These are phyloP conservation scores for Corrigiola litoralis DNA, from an alignment of 179 eudicot species.

Conservation along the genomic window DNA sequence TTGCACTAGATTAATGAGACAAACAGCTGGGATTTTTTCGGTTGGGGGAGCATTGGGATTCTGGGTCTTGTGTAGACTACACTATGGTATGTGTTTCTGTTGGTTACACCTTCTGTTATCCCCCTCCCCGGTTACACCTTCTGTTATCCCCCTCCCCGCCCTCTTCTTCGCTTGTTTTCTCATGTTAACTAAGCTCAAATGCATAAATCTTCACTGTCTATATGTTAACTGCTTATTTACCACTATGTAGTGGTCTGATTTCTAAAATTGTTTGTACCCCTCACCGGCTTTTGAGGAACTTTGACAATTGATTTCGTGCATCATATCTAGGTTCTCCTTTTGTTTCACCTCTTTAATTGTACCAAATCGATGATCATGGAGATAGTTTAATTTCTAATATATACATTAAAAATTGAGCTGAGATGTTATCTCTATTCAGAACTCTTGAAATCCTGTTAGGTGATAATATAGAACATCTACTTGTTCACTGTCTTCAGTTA, in stretches of 20 bases:
- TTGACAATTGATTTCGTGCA: background rate
- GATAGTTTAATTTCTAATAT: background rate
- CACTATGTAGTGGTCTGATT: background rate
- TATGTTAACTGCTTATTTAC: no score
- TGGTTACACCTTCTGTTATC: background rate
- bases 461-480: background rate
- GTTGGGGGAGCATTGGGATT: slow-evolving; percentile 92
- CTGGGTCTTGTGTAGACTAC: slow-evolving; percentile 89
- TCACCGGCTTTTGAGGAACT: background rate
- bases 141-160: no score
- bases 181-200: no score
- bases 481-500: background rate
- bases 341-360: no score
- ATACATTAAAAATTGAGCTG: background rate
- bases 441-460: background rate
- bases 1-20: slow-evolving; percentile 82
- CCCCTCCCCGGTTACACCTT: background rate
- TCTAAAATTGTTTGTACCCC: background rate
- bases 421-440: background rate
- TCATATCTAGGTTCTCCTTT: background rate
- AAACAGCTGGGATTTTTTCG: slow-evolving; percentile 77
- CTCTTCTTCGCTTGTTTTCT: no score
- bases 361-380: no score
- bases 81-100: slow-evolving; percentile 56
- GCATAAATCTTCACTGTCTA: no score